Base-by-base conservation (phyloP, 2,329 filamentous ascomycete genomes). In the Epichloe scottii region DNA sequence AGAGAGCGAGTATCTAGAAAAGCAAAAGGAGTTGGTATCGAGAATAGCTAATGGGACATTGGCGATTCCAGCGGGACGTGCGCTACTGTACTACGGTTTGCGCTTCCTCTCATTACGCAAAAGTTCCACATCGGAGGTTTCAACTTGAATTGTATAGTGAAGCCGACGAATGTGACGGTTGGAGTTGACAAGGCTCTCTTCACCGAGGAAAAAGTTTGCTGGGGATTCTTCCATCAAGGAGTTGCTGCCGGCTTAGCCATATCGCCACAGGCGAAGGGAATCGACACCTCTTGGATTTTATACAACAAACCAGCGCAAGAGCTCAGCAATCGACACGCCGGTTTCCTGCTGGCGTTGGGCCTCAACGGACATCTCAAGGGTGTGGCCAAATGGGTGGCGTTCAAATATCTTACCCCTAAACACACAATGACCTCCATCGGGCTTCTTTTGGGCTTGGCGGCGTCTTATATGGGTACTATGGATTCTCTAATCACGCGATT, bases 341-440 rank as follows among this genome's bases (percentile, higher is more conserved):
- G 93, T 0, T 93, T 98, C 56, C 70, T 98, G 42, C 75, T 98
- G 0, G 93, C 89, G 4, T 75, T 98, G 4, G 93, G 93, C 3
- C 73, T 98, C 23, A 96, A 96, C 59, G 94, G 93, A 0, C 94
- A 98, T 68, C 73, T 98, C n/a, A 93, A 88, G 59, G 85, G 82
- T 7, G 79, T 98, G 30, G 93, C 93, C 3, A 97, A 97, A 71
- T 98, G 93, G 91, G 85, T 98, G 42, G 91, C 90, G 8, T 98
- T 97, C 77, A 97, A 96, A 63, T 98, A 98, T 59, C 73, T 98
- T n/a, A 98, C 93, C 0, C 91, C 93, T 1, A 98, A 98, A 62
- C 94, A 98, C 66, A 95, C 90, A 26, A 98, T 98, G 93, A 97
- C 93, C 23, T 97, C 93, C 1, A 91, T 98, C 50, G 93, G 93